Base-by-base conservation (phyloP, 192 early-diverging fungal species). In the Coemansia sp. region DNA sequence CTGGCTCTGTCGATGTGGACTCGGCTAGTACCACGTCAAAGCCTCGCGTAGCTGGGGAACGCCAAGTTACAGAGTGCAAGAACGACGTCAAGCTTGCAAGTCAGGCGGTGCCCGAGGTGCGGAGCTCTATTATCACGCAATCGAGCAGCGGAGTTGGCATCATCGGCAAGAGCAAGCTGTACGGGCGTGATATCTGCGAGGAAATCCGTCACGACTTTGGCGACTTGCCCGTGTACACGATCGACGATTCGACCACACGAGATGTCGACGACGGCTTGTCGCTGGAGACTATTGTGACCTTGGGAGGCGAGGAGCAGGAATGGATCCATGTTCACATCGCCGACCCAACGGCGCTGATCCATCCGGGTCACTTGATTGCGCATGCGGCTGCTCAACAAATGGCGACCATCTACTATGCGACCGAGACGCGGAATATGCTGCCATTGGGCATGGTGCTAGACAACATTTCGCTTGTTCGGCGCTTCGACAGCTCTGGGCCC, bases 321-420 rank as follows among this genome's bases (percentile, higher is more conserved):
- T 99, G 97, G 97, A 45, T 99, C 1, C 94, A 99, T 67, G 84
- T 96, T 1, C 97, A 99, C 68, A 89, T 99, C 63, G 95, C 97
- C 12, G 97, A 99, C 69, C 97, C 97, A 14, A 94, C 97, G 0
- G 84, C 91, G 0, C 86, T 89, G 41, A 85, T 99, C 15, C 89
- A 89, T 12, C 92, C 92, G 5, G 59, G 60, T 12, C 89, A 93
- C 61, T 69, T 87, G 1, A 60, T 94, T 14, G 68, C 91, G 12
- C 59, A 79, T 0, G 37, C 89, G 0, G 91, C 92, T 10, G 74
- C 84, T 32, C 46, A 86, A 22, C 73, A 87, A 6, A 81, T 84
- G n/a, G 87, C 89, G 43, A 91, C 91, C 2, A 60, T 92, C 6
- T 99, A 97, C 72, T 82, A 92, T 12, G 90, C 92, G 6, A 92